Evolutionary conservation across 352 stramenopile species (phyloP).

Genomic region (Blastocystis sp.): DNA sequence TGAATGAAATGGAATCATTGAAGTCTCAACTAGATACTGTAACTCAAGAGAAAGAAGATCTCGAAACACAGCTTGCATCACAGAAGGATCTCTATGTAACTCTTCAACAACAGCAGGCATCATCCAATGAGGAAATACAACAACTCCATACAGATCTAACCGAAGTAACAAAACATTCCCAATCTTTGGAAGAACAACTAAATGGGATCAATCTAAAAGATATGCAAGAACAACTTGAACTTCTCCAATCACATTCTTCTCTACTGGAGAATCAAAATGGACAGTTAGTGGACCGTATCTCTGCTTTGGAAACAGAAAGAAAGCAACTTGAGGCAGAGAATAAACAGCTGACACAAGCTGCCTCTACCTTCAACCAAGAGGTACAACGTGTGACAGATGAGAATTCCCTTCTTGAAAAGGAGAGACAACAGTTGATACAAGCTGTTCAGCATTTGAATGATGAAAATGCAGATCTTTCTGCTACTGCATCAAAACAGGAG

Average conservation of each 20-base stretch:
- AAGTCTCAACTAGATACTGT: not conserved
- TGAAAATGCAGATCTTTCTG: not conserved
- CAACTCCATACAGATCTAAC: not conserved
- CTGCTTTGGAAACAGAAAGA: not conserved
- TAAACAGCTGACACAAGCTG: not conserved
- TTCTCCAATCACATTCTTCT: not conserved
- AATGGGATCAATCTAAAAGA: too few species aligned
- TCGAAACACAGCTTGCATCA: not conserved
- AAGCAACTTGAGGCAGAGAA: not conserved
- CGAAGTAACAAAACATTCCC: not conserved
- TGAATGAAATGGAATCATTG: not conserved
- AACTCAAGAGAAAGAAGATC: not conserved
- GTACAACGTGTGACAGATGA: not conserved
- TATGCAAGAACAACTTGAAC: not conserved
- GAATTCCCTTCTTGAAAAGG: not conserved
- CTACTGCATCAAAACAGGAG: not conserved
- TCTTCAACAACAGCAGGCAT: not conserved
- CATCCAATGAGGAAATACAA: not conserved
- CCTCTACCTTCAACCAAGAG: not conserved
- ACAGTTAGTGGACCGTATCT: not conserved
- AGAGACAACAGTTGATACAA: not conserved
- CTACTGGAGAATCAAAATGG: not conserved
- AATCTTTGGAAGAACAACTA: not conserved
- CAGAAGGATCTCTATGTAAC: not conserved
- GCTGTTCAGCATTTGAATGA: constrained; percentile 16